These are phyloP conservation scores for Sclerotinia nivalis DNA, from an alignment of 2,329 filamentous ascomycete genomes.

Conservation along the genomic window DNA sequence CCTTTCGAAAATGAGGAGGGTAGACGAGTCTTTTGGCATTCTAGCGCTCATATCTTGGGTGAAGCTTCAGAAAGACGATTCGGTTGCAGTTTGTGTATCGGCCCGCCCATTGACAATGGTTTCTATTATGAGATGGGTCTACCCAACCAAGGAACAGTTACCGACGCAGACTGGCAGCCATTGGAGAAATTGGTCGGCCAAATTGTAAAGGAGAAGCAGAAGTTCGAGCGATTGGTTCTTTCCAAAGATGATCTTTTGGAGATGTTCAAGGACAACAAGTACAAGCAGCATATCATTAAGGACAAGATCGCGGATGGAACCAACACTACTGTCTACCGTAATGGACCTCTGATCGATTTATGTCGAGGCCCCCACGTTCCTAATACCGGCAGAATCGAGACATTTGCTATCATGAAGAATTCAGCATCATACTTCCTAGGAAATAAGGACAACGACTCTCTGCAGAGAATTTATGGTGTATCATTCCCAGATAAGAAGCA, in stretches of 20 bases:
- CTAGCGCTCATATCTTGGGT: constrained; percentile 91
- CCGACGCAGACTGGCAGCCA: constrained; percentile 77
- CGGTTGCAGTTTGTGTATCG: constrained; percentile 89
- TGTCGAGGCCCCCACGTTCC: constrained; percentile 95
- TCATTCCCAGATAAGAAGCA: constrained; percentile 96
- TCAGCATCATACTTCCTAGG: constrained; percentile 85
- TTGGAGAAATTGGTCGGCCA: constrained; percentile 77
- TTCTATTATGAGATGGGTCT: constrained; percentile 98
- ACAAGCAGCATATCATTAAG: constrained; percentile 97
- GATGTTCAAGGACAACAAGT: constrained; percentile 98
- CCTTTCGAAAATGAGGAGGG: constrained; percentile 73
- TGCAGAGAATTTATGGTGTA: constrained; percentile 95
- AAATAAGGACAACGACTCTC: constrained; percentile 87
- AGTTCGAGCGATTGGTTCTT: constrained; percentile 85
- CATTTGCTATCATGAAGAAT: constrained; percentile 88
- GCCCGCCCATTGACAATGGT: constrained; percentile 85
- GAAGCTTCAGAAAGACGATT: constrained; percentile 90
- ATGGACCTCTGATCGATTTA: constrained; percentile 90
- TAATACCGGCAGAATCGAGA: constrained; percentile 89
- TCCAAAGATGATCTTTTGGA: constrained; percentile 89
- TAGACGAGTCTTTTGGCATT: constrained; percentile 98
- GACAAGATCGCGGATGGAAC: constrained; percentile 88
- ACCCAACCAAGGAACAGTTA: constrained; percentile 68
- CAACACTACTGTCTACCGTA: constrained; percentile 87
- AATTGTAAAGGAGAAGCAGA: constrained; percentile 95